phyloP scores from a whole-genome alignment of 1,284 basidiomycete species.

The Leccinum insolens region DNA sequence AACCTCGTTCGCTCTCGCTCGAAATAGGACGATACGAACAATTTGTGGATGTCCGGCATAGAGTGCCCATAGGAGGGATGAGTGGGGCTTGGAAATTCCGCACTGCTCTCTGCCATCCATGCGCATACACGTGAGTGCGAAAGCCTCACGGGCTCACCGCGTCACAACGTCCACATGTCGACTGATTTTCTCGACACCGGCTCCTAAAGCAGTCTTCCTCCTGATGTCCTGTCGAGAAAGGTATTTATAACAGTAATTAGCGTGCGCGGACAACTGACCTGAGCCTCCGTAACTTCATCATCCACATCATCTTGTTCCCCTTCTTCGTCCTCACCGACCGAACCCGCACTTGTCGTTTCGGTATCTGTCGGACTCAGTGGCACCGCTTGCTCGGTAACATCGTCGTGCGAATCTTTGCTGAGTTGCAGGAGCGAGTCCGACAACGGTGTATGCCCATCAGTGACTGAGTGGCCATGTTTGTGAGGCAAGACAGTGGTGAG shows the following conservation, averaged over 20 bases:
- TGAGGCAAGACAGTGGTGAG: neutral
- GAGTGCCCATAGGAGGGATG: slow-evolving; percentile 2
- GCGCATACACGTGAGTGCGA: neutral
- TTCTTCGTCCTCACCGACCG: slow-evolving; percentile 19
- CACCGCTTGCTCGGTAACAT: neutral
- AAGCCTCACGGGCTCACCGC: slow-evolving; percentile 17
- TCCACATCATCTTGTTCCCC: slow-evolving; percentile 35
- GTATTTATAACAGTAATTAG: slow-evolving; percentile 6
- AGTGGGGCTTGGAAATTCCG: slow-evolving; percentile 6
- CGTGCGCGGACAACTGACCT: slow-evolving; percentile 33
- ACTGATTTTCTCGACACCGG: slow-evolving; percentile 74
- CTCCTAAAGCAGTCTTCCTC: slow-evolving; percentile 51
- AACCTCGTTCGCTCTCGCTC: neutral
- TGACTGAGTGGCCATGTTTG: slow-evolving; percentile 12
- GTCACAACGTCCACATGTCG: slow-evolving; percentile 44
- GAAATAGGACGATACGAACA: neutral
- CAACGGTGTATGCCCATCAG: neutral
- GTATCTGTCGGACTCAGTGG: slow-evolving; percentile 18
- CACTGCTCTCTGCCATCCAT: slow-evolving; percentile 10
- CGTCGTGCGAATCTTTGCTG: neutral
- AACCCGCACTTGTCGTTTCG: slow-evolving; percentile 10
- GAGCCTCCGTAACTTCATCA: slow-evolving; percentile 42
- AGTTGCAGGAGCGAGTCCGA: slow-evolving; percentile 5
- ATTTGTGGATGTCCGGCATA: neutral
- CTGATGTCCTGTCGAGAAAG: slow-evolving; percentile 30